These are phyloP conservation scores for Blastomyces gilchristii DNA, from an alignment of 2,329 filamentous ascomycete genomes.

Conservation along the genomic window DNA sequence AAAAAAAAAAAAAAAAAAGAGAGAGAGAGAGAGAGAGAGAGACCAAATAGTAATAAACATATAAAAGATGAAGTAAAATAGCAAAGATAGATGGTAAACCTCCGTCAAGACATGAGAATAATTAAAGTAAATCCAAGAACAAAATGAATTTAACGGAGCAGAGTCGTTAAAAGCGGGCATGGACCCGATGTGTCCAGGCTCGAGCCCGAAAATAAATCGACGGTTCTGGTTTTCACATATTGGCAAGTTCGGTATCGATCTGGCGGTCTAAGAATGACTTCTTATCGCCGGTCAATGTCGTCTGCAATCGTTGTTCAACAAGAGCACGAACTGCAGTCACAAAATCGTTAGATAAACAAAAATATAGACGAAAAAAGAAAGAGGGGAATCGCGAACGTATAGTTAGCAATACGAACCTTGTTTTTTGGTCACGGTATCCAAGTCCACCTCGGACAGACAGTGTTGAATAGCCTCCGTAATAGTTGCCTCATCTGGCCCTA, in stretches of 20 bases:
- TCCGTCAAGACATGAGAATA: background rate
- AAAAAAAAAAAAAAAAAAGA: background rate
- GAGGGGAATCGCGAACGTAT: background rate
- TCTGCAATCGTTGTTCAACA: conserved; percentile 87
- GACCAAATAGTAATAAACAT: background rate
- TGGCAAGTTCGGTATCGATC: conserved; percentile 88
- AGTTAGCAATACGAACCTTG: conserved; percentile 46
- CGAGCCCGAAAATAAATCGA: background rate
- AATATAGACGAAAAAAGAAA: background rate
- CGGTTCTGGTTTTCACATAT: conserved; percentile 56
- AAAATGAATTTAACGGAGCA: background rate
- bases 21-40: background rate
- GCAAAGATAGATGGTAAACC: background rate
- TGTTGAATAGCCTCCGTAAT: conserved; percentile 78
- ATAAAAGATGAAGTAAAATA: background rate
- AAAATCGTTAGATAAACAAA: background rate
- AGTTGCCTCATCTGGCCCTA: conserved; percentile 63
- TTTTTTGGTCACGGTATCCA: conserved; percentile 98
- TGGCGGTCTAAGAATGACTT: conserved; percentile 81
- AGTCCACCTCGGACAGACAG: conserved; percentile 76
- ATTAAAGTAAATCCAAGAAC: background rate
- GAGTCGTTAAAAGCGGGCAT: background rate
- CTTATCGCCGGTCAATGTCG: conserved; percentile 74
- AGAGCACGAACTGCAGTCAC: conserved; percentile 56
- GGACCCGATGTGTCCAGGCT: no score